Base-by-base conservation (phyloP, 2,329 filamentous ascomycete genomes). In the Leptographium procerum region DNA sequence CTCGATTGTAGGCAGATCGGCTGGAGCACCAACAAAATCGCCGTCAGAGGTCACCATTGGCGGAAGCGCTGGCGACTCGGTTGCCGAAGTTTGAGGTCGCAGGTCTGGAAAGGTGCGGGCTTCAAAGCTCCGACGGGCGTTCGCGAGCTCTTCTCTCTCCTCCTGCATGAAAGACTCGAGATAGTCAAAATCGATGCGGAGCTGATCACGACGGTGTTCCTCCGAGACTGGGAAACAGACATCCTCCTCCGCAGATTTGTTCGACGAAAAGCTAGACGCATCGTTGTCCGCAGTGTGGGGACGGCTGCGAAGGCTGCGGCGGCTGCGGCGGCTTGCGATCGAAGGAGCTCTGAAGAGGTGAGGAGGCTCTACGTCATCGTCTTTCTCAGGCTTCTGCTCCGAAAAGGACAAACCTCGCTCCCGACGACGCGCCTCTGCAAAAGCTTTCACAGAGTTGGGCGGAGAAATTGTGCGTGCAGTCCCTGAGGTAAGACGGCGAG, bases 381-480 rank as follows among this genome's bases (percentile, higher is more conserved):
- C 64, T 55, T 66, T 64, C 60, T 72, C 69, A 24, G 65, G 60
- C 58, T 68, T 69, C 58, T 71, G 67, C 62, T 80, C 81, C 19
- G 78, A 81, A 62, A 79, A 74, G 26, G 79, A 85, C 68, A 79
- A 69, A 60, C 85, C 89, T 50, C 91, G 87, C 68, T 92, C 89
- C 60, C 91, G 86, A 60, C 90, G 88, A 55, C 90, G 87, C 58
- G 89, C 89, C 67, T 94, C 89, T 22, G 94, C 94, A 71, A 99
- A 99, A 4, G 94, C 94, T 71, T 97, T 95, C 56, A 99, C 91
- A 0, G 94, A 99, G 71, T 96, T 99, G 9, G 94, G 94, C 13
- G 92, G 92, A 7, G 94, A 97, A 2, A 83, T 76, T 1, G 89
- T 90, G 58, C 89, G 81, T 53, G 77, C 71, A 1, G 81, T 82